phyloP scores from a whole-genome alignment of 805 yeast species.

The Teunomyces funiuensis region DNA sequence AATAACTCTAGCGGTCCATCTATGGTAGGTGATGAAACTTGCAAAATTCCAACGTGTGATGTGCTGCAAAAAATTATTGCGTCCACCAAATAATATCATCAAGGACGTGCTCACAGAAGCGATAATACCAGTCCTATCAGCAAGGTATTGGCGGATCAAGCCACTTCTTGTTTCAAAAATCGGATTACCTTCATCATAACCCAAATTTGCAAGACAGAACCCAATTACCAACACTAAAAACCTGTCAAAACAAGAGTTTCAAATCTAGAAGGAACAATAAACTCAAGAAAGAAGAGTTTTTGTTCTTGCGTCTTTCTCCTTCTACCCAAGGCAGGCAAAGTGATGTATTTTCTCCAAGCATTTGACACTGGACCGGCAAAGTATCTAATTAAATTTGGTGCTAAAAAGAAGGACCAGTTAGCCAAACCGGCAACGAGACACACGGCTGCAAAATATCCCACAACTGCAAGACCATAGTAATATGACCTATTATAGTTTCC shows the following conservation, averaged over 20 bases:
- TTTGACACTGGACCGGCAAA: slow-evolving; percentile 25
- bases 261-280: slow-evolving; percentile 34
- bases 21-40: slow-evolving; percentile 43
- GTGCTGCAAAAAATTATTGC: slow-evolving; percentile 58
- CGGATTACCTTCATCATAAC: slow-evolving; percentile 31
- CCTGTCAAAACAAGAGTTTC: slow-evolving; percentile 31
- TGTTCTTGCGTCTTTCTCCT: slow-evolving; percentile 15
- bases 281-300: slow-evolving; percentile 23
- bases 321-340: slow-evolving; percentile 18
- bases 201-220: slow-evolving; percentile 22
- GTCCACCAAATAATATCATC: slow-evolving; percentile 56
- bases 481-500: slow-evolving; percentile 24
- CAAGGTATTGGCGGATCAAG: slow-evolving; percentile 41
- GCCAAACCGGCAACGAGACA: slow-evolving; percentile 7
- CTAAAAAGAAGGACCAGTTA: slow-evolving; percentile 11
- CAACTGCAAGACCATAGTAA: slow-evolving; percentile 25
- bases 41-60: slow-evolving; percentile 59
- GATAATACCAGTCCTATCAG: slow-evolving; percentile 46
- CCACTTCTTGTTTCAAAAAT: slow-evolving; percentile 30
- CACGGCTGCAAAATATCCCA: slow-evolving; percentile 20
- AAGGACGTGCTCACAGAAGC: slow-evolving; percentile 49
- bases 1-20: slow-evolving; percentile 40
- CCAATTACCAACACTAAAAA: slow-evolving; percentile 29
- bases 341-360: slow-evolving; percentile 12
- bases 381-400: slow-evolving; percentile 33